Evolutionary conservation across 1,284 basidiomycete species (phyloP), one percentile per base, ranked within the genome.

Genomic region (Ustilago trichophora): DNA sequence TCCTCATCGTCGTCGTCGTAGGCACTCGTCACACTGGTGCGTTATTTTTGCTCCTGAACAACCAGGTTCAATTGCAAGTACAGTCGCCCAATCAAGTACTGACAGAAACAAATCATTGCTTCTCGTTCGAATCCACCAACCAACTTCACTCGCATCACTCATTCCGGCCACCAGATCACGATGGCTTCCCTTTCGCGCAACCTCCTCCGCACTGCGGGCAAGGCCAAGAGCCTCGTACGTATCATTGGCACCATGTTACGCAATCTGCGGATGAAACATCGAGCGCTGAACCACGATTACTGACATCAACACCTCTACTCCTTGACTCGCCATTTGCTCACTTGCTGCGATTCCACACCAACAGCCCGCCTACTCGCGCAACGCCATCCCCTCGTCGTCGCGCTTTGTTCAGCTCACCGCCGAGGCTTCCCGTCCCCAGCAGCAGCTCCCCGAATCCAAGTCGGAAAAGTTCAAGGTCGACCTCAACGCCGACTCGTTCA

Each of bases 401-500:
- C 70, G 73, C 41, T 72, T 67, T 45, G 73, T 75, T 35, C 70
- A 73, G 56, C 52, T 75, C 52, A 63, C 73, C 33, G 77, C 77
- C 24, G 77, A 75, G 31, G 66, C 67, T 13, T 67, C 73, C 8
- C 49, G 59, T 34, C 68, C 67, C 12, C 46, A 57, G 42, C 59
- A 54, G 50, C 36, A 57, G 10, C 40, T 78, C 8, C 77, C 78
- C 43, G 31, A 52, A 19, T 67, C 63, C 43, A 49, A 37, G 32
- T 50, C 62, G 19, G 81, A 82, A 48, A 69, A 83, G 79, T 91
- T 96, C 85, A 88, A 86, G 40, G 89, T 96, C 77, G 88, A 87
- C 77, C 89, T 96, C n/a, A 90, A 93, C 82, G 87, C 89, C 58
- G 92, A 97, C 78, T 92, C 91, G 3, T 98, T 97, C 87, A 88